These are phyloP conservation scores for Cladorrhinum sp. DNA, from an alignment of 2,329 filamentous ascomycete genomes.

Conservation along the genomic window DNA sequence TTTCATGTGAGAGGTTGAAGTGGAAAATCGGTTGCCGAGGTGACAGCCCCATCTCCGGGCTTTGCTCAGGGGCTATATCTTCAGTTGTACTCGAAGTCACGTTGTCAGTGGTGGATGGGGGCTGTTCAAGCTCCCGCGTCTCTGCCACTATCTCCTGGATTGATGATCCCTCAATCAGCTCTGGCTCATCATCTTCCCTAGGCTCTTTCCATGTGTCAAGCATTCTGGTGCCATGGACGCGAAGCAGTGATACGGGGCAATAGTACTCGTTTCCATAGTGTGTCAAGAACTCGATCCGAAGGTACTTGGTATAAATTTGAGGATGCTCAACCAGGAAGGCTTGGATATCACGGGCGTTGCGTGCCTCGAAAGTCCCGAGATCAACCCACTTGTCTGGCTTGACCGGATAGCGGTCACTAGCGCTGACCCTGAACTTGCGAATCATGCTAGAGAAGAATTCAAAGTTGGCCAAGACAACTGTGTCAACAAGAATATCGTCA, in stretches of 20 bases:
- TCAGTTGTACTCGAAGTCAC: background rate
- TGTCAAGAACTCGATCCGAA: constrained; percentile 85
- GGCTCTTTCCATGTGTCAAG: constrained; percentile 85
- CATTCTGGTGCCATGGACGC: constrained; percentile 95
- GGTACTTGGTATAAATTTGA: constrained; percentile 90
- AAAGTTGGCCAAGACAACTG: constrained; percentile 94
- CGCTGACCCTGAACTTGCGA: constrained; percentile 83
- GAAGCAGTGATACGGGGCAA: constrained; percentile 84
- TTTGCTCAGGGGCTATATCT: background rate
- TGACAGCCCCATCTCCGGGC: constrained; percentile 25
- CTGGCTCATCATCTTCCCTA: constrained; percentile 57
- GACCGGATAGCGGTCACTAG: constrained; percentile 91
- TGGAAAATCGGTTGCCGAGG: constrained; percentile 29
- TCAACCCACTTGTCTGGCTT: constrained; percentile 91
- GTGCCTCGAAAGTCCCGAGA: constrained; percentile 82
- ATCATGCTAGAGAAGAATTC: constrained; percentile 99
- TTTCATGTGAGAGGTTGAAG: constrained; percentile 19
- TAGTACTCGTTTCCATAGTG: constrained; percentile 98
- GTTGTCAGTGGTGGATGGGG: constrained; percentile 4
- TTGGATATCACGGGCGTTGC: constrained; percentile 90
- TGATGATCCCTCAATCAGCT: constrained; percentile 23
- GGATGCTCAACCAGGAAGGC: constrained; percentile 93
- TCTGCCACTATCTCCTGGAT: constrained; percentile 33
- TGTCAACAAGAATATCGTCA: constrained; percentile 83
- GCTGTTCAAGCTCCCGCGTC: constrained; percentile 17